Evolutionary conservation across 2,329 filamentous ascomycete genomes (phyloP), one percentile per base, ranked within the genome.

Genomic region (Ramularia collo-cygni): DNA sequence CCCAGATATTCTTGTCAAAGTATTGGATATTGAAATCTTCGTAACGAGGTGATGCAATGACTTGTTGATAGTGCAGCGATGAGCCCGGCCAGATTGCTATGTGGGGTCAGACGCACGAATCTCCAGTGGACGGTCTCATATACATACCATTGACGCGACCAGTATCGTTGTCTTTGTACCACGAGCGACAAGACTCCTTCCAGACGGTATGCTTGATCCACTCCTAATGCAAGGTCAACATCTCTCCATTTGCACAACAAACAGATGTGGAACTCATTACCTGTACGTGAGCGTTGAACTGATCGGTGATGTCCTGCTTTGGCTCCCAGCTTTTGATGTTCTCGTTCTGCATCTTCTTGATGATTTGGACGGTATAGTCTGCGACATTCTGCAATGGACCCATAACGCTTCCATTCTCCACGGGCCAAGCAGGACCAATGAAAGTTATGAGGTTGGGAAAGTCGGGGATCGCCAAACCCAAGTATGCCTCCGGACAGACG

Each of bases 161-260:
- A 1, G 65, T 69, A 15, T 64, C 61, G 41, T 68, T 65, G 51
- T 73, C 64, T 50, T 66, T 67, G 54, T 70, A 71, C 53, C 46
- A 47, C 7, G 32, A 42, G 37, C 66, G 59, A 40, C 69, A 71
- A 4, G 64, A 58, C 16, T 65, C 61, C 40, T 66, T 69, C 67
- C 67, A 73, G 6, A 72, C 68, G 0, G 68, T 72, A 42, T 70
- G 64, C 50, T 67, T 70, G 48, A 71, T 61, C 65, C 65, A 71
- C 41, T 69, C 65, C 48, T 70, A 61, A 51, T 41, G 2, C 19
- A 35, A 32, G 10, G 18, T 38, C 38, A 40, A 16, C 16, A 9
- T 28, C 27, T 19, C n/a, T 24, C 8, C n/a, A 13, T 9, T 21
- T 19, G 9, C 3, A n/a, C n/a, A 15, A 4, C 15, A 6, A 30